phyloP scores from a whole-genome alignment of 202 grass and related monocot species.

The Digitaria exilis region DNA sequence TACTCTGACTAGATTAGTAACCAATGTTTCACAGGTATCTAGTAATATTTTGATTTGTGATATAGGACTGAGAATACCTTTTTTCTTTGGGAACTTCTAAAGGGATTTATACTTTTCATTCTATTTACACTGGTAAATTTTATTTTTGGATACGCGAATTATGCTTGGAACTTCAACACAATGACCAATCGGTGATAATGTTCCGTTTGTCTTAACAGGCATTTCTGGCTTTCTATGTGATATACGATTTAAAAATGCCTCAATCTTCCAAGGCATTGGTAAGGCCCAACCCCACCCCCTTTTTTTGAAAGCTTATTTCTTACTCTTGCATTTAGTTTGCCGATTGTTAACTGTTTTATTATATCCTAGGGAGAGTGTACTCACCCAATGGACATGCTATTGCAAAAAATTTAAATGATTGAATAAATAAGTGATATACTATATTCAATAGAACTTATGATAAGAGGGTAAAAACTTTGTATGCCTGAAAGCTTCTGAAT shows the following conservation, averaged over 20 bases:
- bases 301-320: constrained; percentile 4
- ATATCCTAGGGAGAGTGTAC: constrained; percentile 17
- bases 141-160: neutral
- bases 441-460: neutral
- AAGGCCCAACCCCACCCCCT: constrained; percentile 8
- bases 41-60: constrained; percentile 23
- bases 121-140: constrained; percentile 6
- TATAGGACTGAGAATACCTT: constrained; percentile 18
- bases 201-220: constrained; percentile 57
- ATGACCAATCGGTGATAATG: constrained; percentile 3
- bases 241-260: constrained; percentile 86
- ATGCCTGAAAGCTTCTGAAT: constrained; percentile 1
- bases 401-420: neutral
- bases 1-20: constrained; percentile 87
- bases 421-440: neutral
- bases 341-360: constrained; percentile 5
- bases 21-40: constrained; percentile 96
- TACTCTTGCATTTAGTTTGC: constrained; percentile 12
- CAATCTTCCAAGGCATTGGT: constrained; percentile 87
- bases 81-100: constrained; percentile 19
- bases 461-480: constrained; percentile 23
- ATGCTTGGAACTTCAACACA: constrained; percentile 24
- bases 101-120: constrained; percentile 8
- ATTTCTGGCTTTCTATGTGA: constrained; percentile 93
- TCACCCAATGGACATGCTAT: constrained; percentile 2